Percentiles rank a stretch among this genome's conserved stretches.
phyloP scores from a whole-genome alignment of 31 red algal species.

The Endocladia muricata region DNA sequence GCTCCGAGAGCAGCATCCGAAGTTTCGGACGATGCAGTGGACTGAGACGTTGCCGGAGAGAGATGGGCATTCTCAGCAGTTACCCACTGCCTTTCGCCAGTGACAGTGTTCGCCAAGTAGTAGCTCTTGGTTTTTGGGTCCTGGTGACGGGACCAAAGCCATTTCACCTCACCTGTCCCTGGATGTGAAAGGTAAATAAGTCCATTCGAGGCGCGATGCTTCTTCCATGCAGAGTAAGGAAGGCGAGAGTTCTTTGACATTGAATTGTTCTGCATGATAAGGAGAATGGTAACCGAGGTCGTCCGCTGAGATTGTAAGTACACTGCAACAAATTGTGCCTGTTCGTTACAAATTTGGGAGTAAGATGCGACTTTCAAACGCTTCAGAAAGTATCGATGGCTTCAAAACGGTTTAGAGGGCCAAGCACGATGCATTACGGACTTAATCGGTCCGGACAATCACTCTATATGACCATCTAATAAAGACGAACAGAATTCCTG shows the following conservation, averaged over 20 bases:
- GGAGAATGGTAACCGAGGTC: no score
- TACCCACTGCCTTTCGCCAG: slow-evolving; percentile 67
- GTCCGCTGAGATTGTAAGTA: no score
- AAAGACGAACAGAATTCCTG: no score
- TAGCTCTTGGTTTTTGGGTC: slow-evolving; percentile 50
- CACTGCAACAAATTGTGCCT: no score
- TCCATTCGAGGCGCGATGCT: slow-evolving; percentile 65
- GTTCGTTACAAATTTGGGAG: no score
- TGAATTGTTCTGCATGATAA: neutral
- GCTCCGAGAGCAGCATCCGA: neutral
- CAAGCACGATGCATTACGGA: no score
- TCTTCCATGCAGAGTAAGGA: slow-evolving; percentile 60
- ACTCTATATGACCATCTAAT: no score
- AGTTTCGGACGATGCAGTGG: neutral
- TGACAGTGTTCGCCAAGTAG: slow-evolving; percentile 75
- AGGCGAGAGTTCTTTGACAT: neutral
- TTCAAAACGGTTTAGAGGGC: no score
- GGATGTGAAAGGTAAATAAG: slow-evolving; percentile 76
- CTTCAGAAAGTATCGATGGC: no score
- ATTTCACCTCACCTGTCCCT: slow-evolving; percentile 47
- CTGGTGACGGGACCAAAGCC: slow-evolving; percentile 66
- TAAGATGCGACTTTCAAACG: no score
- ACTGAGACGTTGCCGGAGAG: slow-evolving; percentile 4
- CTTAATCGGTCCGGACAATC: no score
- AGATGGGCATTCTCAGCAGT: slow-evolving; percentile 59